These are phyloP conservation scores for Ceratonia siliqua DNA, from an alignment of 306 rosid genomes.

Conservation along the genomic window DNA sequence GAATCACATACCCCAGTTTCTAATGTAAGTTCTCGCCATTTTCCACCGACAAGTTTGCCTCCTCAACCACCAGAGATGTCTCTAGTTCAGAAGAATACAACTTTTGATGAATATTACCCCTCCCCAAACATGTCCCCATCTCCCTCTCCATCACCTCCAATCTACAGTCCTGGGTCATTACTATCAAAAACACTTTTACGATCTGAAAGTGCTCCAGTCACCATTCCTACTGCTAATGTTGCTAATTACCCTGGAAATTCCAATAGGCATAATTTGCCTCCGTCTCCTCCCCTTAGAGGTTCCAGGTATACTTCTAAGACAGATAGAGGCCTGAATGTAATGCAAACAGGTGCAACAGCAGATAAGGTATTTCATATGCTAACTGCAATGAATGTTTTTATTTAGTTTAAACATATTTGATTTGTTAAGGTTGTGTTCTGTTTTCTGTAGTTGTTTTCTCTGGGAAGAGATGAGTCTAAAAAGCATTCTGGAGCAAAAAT, in stretches of 20 bases:
- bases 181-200: conserved; percentile 57
- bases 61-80: conserved; percentile 64
- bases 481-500: conserved; percentile 55
- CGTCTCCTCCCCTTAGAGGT: conserved; percentile 57
- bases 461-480: conserved; percentile 59
- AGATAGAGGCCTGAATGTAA: conserved; percentile 42
- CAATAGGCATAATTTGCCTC: conserved; percentile 57
- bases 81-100: conserved; percentile 48
- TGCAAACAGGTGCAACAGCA: conserved; percentile 50
- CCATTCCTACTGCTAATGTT: conserved; percentile 51
- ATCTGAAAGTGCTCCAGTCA: conserved; percentile 80
- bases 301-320: conserved; percentile 43
- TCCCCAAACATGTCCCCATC: conserved; percentile 55
- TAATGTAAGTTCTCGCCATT: conserved; percentile 44
- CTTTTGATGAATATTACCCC: conserved; percentile 63
- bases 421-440: conserved; percentile 30
- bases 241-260: conserved; percentile 44
- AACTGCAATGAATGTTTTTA: neutral
- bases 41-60: conserved; percentile 68
- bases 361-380: conserved; percentile 62
- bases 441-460: conserved; percentile 54
- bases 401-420: neutral
- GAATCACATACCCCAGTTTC: conserved; percentile 53
- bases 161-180: conserved; percentile 49
- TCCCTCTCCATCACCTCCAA: conserved; percentile 65